Conservation (phyloP, 192 early-diverging fungal genomes). For the Gonapodya sp. region DNA sequence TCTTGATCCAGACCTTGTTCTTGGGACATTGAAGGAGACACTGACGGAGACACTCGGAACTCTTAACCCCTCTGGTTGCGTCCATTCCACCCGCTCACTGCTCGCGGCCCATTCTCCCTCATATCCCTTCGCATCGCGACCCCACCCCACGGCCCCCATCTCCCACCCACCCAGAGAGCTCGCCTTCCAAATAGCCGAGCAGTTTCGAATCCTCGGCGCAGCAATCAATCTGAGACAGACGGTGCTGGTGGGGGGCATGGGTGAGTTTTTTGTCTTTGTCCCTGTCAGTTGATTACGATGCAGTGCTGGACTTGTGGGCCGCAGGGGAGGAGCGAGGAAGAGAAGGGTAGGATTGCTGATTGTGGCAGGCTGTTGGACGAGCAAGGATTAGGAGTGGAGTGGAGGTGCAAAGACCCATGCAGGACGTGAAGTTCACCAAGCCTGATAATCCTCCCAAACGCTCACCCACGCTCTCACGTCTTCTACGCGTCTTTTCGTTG, state of each 20-base stretch:
- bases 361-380: no score
- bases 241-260: conserved; percentile 87
- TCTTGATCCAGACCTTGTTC: no score
- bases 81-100: no score
- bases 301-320: not conserved
- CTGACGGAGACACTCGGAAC: no score
- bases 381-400: no score
- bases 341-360: not conserved
- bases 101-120: no score
- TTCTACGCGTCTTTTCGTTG: not conserved
- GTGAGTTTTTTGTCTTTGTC: conserved; percentile 14
- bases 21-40: no score
- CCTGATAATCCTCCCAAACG: no score
- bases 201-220: conserved; percentile 87
- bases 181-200: conserved; percentile 97
- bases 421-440: no score
- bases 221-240: conserved; percentile 72
- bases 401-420: no score
- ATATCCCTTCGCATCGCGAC: no score
- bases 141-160: not conserved
- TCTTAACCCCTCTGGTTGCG: no score
- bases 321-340: not conserved
- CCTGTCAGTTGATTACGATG: not conserved
- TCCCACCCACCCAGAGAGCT: conserved; percentile 58
- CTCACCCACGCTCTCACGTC: not conserved